Evolutionary conservation across 257 asterid species (phyloP).

Genomic region (Nicotiana undulata): DNA sequence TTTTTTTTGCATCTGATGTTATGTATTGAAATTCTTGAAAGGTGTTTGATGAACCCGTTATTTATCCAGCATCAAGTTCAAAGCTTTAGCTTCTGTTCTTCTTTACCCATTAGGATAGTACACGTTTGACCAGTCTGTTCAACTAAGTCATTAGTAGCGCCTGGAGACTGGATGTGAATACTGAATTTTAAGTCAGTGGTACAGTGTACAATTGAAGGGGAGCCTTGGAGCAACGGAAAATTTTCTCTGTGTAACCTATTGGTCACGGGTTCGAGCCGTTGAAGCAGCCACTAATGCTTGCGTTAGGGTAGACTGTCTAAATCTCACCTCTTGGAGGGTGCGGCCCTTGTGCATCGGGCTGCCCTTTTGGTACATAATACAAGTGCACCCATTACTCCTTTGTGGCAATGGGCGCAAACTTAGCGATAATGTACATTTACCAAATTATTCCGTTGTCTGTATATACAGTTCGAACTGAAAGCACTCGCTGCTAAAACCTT

Average conservation of each 20-base stretch:
- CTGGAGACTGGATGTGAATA: background rate
- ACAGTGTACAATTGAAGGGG: background rate
- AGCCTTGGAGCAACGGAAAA: no score
- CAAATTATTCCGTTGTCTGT: background rate
- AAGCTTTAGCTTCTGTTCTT: background rate
- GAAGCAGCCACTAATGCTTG: no score
- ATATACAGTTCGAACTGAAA: background rate
- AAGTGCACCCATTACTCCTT: background rate
- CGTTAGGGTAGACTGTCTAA: no score
- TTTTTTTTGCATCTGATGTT: background rate
- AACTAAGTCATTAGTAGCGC: background rate
- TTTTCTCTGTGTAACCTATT: no score
- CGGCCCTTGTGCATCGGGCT: no score
- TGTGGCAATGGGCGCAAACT: background rate
- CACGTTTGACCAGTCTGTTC: background rate
- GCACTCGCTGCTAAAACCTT: background rate
- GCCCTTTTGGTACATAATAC: background rate
- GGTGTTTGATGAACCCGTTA: background rate
- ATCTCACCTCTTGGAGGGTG: no score
- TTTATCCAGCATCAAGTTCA: background rate
- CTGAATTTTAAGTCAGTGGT: background rate
- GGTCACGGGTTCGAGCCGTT: no score
- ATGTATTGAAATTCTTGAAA: background rate
- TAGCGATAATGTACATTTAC: background rate
- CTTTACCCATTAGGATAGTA: background rate